Conservation (phyloP, 1,139 yeast species). For the Yamadazyma trypodendri region DNA sequence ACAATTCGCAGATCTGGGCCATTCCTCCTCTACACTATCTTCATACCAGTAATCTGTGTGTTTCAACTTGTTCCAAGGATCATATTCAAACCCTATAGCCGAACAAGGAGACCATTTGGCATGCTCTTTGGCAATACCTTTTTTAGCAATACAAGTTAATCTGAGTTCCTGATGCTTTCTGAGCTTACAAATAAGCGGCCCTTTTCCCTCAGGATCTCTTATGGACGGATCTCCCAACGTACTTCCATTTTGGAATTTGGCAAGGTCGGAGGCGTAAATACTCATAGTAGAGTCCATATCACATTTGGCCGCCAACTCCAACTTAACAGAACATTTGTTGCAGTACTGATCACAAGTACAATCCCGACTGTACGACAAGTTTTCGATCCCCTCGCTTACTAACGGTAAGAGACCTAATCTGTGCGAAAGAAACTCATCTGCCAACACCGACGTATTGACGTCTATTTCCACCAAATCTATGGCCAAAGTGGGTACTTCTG, state of each 20-base stretch:
- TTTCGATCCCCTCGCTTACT: slow-evolving; percentile 79
- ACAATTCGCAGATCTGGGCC: slow-evolving; percentile 88
- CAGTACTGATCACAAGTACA: slow-evolving; percentile 98
- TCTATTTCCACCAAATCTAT: slow-evolving; percentile 96
- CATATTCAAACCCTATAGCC: slow-evolving; percentile 97
- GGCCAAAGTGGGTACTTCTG: slow-evolving; percentile 95
- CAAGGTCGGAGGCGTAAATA: slow-evolving; percentile 85
- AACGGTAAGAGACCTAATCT: slow-evolving; percentile 90
- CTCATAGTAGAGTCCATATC: slow-evolving; percentile 85
- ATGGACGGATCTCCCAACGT: slow-evolving; percentile 81
- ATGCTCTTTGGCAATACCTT: slow-evolving; percentile 97
- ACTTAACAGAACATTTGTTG: slow-evolving; percentile 87
- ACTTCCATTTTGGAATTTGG: slow-evolving; percentile 47
- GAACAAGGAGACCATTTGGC: slow-evolving; percentile 98
- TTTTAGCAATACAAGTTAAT: slow-evolving; percentile 90
- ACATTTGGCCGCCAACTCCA: slow-evolving; percentile 83
- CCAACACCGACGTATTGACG: slow-evolving; percentile 88
- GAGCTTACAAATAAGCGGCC: slow-evolving; percentile 85
- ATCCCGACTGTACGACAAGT: slow-evolving; percentile 80
- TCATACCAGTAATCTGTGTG: slow-evolving; percentile 98
- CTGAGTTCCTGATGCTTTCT: slow-evolving; percentile 91
- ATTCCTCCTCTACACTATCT: slow-evolving; percentile 80
- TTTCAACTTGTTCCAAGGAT: slow-evolving; percentile 97
- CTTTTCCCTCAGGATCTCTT: slow-evolving; percentile 72
- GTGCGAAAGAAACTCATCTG: slow-evolving; percentile 95